Percentiles rank a stretch among this genome's conserved stretches.
Evolutionary conservation across 352 stramenopile species (phyloP).

Genomic region (Pythium myriotylum): DNA sequence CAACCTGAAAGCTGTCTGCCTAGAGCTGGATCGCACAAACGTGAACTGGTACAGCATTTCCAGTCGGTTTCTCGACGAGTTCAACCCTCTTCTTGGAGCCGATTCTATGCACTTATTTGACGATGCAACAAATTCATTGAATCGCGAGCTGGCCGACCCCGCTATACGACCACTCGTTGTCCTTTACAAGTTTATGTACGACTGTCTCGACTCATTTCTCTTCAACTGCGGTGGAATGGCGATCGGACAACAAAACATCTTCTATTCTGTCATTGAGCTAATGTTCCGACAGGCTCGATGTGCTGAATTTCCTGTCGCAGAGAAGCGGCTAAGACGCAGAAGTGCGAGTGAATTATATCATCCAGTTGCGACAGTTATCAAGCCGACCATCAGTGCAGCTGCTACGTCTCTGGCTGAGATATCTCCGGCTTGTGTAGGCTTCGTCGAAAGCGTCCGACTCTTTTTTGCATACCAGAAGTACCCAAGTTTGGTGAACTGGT

Average conservation of each 20-base stretch:
- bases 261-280: conserved; percentile 68
- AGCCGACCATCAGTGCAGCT: background rate
- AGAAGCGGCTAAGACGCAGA: conserved; percentile 30
- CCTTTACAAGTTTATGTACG: conserved; percentile 84
- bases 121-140: conserved; percentile 17
- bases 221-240: conserved; percentile 79
- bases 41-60: conserved; percentile 61
- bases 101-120: conserved; percentile 11
- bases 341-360: background rate
- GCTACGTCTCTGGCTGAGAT: conserved; percentile 24
- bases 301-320: conserved; percentile 64
- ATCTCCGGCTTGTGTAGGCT: conserved; percentile 46
- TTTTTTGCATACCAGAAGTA: conserved; percentile 87
- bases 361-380: background rate
- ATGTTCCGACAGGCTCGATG: conserved; percentile 75
- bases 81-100: conserved; percentile 8
- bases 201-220: conserved; percentile 75
- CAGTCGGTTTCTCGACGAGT: conserved; percentile 51
- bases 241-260: conserved; percentile 75
- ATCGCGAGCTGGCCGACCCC: conserved; percentile 21
- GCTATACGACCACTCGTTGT: conserved; percentile 33
- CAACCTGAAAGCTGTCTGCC: conserved; percentile 58
- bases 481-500: conserved; percentile 81
- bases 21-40: conserved; percentile 50
- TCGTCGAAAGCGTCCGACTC: conserved; percentile 73